Percentiles rank a stretch among this genome's conserved stretches.
phyloP scores from a whole-genome alignment of 257 asterid species.

The Anisodus tanguticus region DNA sequence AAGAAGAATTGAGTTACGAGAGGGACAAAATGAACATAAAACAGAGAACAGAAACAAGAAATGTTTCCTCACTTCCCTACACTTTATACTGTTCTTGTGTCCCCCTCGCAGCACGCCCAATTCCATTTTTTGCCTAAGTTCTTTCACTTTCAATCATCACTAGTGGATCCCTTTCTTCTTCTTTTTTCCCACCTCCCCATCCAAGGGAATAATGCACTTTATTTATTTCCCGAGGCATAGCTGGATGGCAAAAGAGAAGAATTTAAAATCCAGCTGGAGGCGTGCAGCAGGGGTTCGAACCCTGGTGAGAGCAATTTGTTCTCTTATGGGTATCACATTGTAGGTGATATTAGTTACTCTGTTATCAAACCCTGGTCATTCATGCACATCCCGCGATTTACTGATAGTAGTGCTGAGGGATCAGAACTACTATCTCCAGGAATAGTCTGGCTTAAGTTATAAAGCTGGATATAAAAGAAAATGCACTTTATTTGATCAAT shows the following conservation, averaged over 20 bases:
- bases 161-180: slow-evolving; percentile 29
- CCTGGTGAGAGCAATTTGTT: too few relatives aligned
- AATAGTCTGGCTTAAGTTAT: too few relatives aligned
- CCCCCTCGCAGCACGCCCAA: slow-evolving; percentile 51
- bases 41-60: slow-evolving; percentile 14
- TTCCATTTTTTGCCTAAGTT: slow-evolving; percentile 16
- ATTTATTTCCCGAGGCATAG: background rate
- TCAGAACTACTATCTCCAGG: too few relatives aligned
- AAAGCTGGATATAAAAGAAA: too few relatives aligned
- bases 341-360: too few relatives aligned
- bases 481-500: background rate
- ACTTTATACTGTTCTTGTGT: slow-evolving; percentile 42
- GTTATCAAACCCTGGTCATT: too few relatives aligned
- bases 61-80: slow-evolving; percentile 56
- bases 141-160: slow-evolving; percentile 58
- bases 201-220: background rate
- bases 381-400: too few relatives aligned
- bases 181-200: background rate
- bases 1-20: background rate
- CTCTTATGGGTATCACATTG: too few relatives aligned
- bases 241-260: too few relatives aligned
- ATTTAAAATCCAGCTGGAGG: too few relatives aligned
- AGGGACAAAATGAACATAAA: slow-evolving; percentile 21
- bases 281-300: too few relatives aligned
- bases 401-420: too few relatives aligned